phyloP scores from a whole-genome alignment of 2,329 filamentous ascomycete species.

The Madurella fahalii region DNA sequence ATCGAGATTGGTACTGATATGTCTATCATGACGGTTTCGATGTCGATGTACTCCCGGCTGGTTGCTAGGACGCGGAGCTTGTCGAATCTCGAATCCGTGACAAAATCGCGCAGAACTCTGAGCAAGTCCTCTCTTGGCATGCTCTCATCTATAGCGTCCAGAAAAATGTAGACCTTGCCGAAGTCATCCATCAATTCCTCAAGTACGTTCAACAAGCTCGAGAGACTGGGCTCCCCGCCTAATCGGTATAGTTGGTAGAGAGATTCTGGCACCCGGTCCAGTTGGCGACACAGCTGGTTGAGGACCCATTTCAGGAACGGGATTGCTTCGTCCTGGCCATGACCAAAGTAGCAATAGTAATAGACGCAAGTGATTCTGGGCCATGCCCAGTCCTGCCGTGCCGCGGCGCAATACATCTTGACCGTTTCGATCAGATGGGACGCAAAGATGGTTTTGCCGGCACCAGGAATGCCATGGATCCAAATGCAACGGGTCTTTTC shows the following conservation, averaged over 20 bases:
- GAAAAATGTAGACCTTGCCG: slow-evolving; percentile 21
- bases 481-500: slow-evolving; percentile 9
- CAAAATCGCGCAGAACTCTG: slow-evolving; percentile 22
- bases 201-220: slow-evolving; percentile 1
- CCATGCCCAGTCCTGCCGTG: not conserved
- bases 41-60: slow-evolving; percentile 31
- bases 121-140: slow-evolving; percentile 22
- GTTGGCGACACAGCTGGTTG: slow-evolving; percentile 25
- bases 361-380: slow-evolving; percentile 15
- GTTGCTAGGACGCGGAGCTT: slow-evolving; percentile 30
- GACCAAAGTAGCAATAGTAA: slow-evolving; percentile 32
- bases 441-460: slow-evolving; percentile 20
- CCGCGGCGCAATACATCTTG: not conserved
- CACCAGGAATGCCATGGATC: slow-evolving; percentile 20
- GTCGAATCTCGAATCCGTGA: slow-evolving; percentile 21
- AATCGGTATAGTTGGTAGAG: slow-evolving; percentile 4
- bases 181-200: slow-evolving; percentile 10
- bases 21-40: slow-evolving; percentile 17
- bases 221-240: not conserved
- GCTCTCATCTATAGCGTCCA: slow-evolving; percentile 33
- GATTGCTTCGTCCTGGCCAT: slow-evolving; percentile 28
- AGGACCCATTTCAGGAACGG: slow-evolving; percentile 28
- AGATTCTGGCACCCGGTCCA: slow-evolving; percentile 6
- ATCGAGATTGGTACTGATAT: slow-evolving; percentile 6
- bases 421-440: slow-evolving; percentile 12